Evolutionary conservation across 805 yeast species (phyloP).

Genomic region (Metschnikowia chrysomelidarum): DNA sequence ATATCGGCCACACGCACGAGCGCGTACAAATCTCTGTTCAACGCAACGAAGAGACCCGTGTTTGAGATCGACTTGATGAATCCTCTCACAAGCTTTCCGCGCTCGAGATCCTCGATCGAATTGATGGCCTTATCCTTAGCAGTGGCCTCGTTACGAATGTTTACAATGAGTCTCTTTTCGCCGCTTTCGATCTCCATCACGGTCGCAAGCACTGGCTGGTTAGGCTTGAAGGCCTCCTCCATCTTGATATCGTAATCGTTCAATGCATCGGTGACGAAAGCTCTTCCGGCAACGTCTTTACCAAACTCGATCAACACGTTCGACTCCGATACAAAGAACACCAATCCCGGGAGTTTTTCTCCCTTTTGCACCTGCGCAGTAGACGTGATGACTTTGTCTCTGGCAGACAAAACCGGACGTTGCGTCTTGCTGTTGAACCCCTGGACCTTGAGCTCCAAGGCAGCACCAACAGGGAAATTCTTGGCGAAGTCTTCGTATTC

Average conservation of each 20-base stretch:
- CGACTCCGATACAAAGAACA: slow-evolving; percentile 55
- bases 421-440: slow-evolving; percentile 54
- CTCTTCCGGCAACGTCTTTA: slow-evolving; percentile 56
- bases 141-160: slow-evolving; percentile 52
- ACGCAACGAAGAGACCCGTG: slow-evolving; percentile 72
- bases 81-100: slow-evolving; percentile 80
- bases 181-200: slow-evolving; percentile 47
- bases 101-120: slow-evolving; percentile 51
- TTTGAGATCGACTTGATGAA: slow-evolving; percentile 71
- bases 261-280: slow-evolving; percentile 75
- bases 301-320: slow-evolving; percentile 70
- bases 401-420: slow-evolving; percentile 48
- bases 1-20: slow-evolving; percentile 79
- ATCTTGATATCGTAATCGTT: slow-evolving; percentile 60
- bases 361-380: slow-evolving; percentile 45
- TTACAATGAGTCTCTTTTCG: slow-evolving; percentile 56
- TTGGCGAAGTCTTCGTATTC: slow-evolving; percentile 48
- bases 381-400: slow-evolving; percentile 41
- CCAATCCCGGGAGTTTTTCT: slow-evolving; percentile 56
- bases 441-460: slow-evolving; percentile 56
- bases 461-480: slow-evolving; percentile 71
- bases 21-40: slow-evolving; percentile 71
- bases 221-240: slow-evolving; percentile 46
- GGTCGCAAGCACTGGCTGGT: slow-evolving; percentile 57
- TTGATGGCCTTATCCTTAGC: slow-evolving; percentile 51